These are phyloP conservation scores for Amyloporia xantha DNA, from an alignment of 768 basidiomycete genomes.

Conservation along the genomic window DNA sequence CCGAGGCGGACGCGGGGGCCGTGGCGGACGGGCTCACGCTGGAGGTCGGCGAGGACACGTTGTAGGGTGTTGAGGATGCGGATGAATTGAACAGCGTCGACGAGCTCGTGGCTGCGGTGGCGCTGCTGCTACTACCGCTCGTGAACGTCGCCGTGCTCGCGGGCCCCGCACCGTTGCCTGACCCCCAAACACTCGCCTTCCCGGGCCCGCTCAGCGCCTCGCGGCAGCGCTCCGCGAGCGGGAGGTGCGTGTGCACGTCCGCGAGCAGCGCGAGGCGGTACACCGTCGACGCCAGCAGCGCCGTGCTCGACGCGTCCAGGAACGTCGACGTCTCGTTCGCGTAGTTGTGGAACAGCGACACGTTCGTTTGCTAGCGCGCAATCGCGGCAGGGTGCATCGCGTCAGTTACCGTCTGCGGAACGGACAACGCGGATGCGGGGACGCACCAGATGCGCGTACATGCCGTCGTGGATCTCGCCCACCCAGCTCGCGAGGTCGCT, in stretches of 20 bases:
- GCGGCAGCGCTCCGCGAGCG: conserved; percentile 52
- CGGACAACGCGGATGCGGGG: conserved; percentile 58
- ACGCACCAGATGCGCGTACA: conserved; percentile 57
- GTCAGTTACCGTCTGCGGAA: conserved; percentile 65
- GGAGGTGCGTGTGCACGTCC: conserved; percentile 42
- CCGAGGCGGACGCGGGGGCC: not conserved
- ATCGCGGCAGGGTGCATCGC: conserved; percentile 6
- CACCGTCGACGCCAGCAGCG: conserved; percentile 69
- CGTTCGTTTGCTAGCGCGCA: conserved; percentile 31
- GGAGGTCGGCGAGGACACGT: conserved; percentile 7
- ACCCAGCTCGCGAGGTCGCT: conserved; percentile 59
- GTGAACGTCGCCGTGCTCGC: conserved; percentile 1
- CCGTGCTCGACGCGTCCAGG: conserved; percentile 65
- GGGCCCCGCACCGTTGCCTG: conserved; percentile 3
- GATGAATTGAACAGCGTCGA: conserved; percentile 48
- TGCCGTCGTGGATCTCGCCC: conserved; percentile 64
- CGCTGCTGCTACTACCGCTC: conserved; percentile 28
- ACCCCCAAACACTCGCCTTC: not conserved
- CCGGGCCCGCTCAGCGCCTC: conserved; percentile 25
- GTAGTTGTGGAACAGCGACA: conserved; percentile 66
- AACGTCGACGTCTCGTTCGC: conserved; percentile 55
- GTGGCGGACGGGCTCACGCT: conserved; percentile 7
- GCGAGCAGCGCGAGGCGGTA: conserved; percentile 61
- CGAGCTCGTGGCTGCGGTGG: conserved; percentile 4
- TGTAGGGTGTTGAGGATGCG: conserved; percentile 3